phyloP scores from a whole-genome alignment of 345 rosid species.

The Nephelium lappaceum region DNA sequence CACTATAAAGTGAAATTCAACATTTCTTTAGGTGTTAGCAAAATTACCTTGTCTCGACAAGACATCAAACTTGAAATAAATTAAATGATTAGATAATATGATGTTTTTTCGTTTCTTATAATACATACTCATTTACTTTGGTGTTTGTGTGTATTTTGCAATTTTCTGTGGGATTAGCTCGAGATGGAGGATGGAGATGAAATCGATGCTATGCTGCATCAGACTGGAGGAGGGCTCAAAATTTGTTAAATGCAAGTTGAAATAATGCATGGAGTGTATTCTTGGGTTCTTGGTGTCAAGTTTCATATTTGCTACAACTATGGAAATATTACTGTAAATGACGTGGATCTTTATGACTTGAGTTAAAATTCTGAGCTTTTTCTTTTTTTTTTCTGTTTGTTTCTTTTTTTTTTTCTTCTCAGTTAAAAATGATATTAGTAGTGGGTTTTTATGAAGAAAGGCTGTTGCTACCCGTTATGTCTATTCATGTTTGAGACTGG shows the following conservation, averaged over 20 bases:
- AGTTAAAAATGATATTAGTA: neutral
- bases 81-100: too few relatives aligned
- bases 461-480: neutral
- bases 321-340: constrained; percentile 19
- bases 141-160: neutral
- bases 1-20: neutral
- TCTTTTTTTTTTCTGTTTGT: too few relatives aligned
- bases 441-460: neutral
- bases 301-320: neutral
- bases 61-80: too few relatives aligned
- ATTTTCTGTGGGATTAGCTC: constrained; percentile 40
- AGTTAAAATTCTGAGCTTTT: neutral
- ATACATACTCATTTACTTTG: too few relatives aligned
- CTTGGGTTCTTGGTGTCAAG: neutral
- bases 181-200: constrained; percentile 97
- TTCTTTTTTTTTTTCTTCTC: neutral
- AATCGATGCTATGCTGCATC: constrained; percentile 89
- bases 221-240: constrained; percentile 59
- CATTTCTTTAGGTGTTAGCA: too few relatives aligned
- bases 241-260: neutral
- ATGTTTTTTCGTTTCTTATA: too few relatives aligned
- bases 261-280: neutral
- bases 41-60: too few relatives aligned
- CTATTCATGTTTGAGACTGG: neutral
- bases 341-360: neutral